Evolutionary conservation across 2,329 filamentous ascomycete species (phyloP).

Genomic region (Allantophomopsis cytisporea): DNA sequence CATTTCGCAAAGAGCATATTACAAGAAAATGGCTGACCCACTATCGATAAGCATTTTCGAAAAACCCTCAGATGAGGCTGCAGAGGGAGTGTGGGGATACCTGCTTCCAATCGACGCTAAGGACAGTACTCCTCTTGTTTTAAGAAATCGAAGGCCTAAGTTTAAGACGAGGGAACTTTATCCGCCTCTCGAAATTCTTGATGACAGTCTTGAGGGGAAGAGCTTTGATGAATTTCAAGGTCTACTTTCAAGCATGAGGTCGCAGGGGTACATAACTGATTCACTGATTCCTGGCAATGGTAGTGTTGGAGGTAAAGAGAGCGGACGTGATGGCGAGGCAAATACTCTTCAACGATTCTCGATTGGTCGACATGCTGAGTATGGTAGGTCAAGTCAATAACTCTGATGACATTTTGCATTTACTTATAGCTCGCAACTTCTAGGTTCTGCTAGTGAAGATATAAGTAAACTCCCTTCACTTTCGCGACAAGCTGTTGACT

Average conservation of each 20-base stretch:
- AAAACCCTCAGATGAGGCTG: slow-evolving; percentile 72
- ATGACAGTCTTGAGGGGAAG: no score
- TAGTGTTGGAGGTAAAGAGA: no score
- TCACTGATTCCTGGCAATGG: no score
- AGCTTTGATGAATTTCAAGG: no score
- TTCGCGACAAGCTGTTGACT: no score
- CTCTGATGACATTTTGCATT: not conserved
- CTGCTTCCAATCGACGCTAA: slow-evolving; percentile 67
- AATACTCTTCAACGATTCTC: slow-evolving; percentile 71
- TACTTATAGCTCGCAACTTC: not conserved
- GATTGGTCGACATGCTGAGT: slow-evolving; percentile 86
- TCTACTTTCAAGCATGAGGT: no score
- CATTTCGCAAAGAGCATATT: slow-evolving; percentile 72
- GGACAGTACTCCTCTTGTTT: slow-evolving; percentile 55
- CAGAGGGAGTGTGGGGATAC: slow-evolving; percentile 81
- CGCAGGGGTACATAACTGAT: no score
- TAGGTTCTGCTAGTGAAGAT: slow-evolving; percentile 61
- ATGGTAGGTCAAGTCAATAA: slow-evolving; percentile 45
- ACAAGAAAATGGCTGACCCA: slow-evolving; percentile 56
- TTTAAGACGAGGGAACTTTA: no score
- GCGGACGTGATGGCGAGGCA: slow-evolving; percentile 33
- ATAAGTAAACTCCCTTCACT: no score
- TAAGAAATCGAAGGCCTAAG: slow-evolving; percentile 53
- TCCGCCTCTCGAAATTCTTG: no score
- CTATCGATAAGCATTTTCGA: slow-evolving; percentile 30